These are phyloP conservation scores for Trichoderma orchidacearum DNA, from an alignment of 495 filamentous ascomycete genomes.

Conservation along the genomic window DNA sequence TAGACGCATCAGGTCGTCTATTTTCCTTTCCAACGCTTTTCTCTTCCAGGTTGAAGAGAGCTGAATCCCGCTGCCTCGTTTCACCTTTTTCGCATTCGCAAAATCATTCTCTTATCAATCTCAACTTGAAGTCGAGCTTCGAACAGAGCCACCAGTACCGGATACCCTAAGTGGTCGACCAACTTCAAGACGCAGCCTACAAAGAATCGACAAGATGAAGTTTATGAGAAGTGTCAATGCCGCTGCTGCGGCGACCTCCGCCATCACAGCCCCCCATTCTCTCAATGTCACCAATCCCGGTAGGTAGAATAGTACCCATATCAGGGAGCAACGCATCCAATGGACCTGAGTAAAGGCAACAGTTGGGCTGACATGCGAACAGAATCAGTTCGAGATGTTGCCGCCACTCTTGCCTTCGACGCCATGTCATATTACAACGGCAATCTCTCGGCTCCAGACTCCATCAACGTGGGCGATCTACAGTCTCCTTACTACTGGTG, in stretches of 20 bases:
- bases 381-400: constrained; percentile 36
- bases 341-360: no score
- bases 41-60: neutral
- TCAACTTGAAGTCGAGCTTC: neutral
- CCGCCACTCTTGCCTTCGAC: constrained; percentile 32
- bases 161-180: neutral
- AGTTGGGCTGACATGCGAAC: constrained; percentile 6
- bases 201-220: neutral
- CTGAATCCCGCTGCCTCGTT: neutral
- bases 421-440: constrained; percentile 56
- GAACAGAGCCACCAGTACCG: neutral
- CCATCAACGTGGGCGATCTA: constrained; percentile 42
- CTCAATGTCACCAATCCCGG: constrained; percentile 28
- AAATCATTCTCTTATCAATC: no score
- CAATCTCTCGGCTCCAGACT: constrained; percentile 30
- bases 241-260: neutral
- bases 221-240: neutral
- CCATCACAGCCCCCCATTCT: constrained; percentile 21
- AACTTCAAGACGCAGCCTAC: neutral
- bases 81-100: neutral
- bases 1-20: neutral
- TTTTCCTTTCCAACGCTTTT: neutral
- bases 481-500: constrained; percentile 71
- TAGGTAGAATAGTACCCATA: constrained; percentile 9
- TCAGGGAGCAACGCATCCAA: no score